Evolutionary conservation across 2,329 filamentous ascomycete genomes (phyloP).

Genomic region (Aspergillus oerlinghausenensis): DNA sequence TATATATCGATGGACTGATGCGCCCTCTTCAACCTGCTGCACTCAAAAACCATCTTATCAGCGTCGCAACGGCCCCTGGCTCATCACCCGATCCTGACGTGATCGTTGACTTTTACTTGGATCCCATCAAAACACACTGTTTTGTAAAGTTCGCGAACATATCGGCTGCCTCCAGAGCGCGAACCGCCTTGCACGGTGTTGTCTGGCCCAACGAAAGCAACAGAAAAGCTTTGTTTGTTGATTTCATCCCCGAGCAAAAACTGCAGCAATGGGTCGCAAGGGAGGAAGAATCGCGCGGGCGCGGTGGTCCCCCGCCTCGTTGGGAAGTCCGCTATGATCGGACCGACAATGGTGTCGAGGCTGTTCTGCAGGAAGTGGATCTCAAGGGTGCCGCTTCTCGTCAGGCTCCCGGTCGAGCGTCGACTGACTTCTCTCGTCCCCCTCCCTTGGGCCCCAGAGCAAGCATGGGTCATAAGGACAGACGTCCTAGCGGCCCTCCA

Average conservation of each 20-base stretch:
- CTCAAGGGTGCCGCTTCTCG: constrained; percentile 15
- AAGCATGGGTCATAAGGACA: constrained; percentile 17
- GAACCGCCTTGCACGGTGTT: constrained; percentile 68
- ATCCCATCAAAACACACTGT: constrained; percentile 81
- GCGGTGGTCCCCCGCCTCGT: constrained; percentile 40
- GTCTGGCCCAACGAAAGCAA: constrained; percentile 86
- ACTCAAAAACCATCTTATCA: constrained; percentile 64
- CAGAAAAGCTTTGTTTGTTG: constrained; percentile 78
- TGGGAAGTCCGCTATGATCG: constrained; percentile 72
- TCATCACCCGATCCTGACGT: constrained; percentile 49
- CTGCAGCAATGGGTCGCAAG: constrained; percentile 68
- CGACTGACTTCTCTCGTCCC: constrained; percentile 16
- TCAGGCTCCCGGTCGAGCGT: constrained; percentile 7
- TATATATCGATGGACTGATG: constrained; percentile 91
- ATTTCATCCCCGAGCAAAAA: constrained; percentile 77
- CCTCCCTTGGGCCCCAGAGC: constrained; percentile 24
- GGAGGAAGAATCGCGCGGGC: constrained; percentile 54
- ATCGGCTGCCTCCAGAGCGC: constrained; percentile 69
- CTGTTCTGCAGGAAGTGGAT: constrained; percentile 51
- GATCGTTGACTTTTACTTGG: constrained; percentile 70
- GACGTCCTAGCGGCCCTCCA: constrained; percentile 23
- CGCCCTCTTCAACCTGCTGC: constrained; percentile 68
- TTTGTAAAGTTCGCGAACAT: constrained; percentile 68
- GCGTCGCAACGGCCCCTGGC: constrained; percentile 60
- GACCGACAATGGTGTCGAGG: constrained; percentile 53